Base-by-base conservation (phyloP, 2,329 filamentous ascomycete genomes). In the Pseudogymnoascus sp. region DNA sequence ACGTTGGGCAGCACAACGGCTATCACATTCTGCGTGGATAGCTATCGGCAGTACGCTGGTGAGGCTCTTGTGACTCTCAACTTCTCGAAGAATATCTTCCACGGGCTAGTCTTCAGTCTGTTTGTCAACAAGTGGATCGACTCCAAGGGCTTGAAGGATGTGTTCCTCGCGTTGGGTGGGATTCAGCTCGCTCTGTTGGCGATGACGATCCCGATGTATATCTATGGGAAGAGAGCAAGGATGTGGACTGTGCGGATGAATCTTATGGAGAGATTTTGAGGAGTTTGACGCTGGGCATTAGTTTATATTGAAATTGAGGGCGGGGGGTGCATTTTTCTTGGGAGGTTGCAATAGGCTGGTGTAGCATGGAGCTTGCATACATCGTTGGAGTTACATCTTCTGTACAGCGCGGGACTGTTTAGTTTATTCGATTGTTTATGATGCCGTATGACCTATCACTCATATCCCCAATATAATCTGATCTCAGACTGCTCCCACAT, bases 61-160 rank as follows among this genome's bases (percentile, higher is more conserved):
- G 93, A 97, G 74, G 92, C 93, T 2, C 80, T 97, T 35, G 94
- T 97, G 12, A 97, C 93, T 18, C 78, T 97, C 66, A 97, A 97
- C 70, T 94, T 97, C 70, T 86, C 85, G 75, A 97, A 97, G 79
- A 97, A 97, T 71, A 82, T 97, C 61, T 83, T 97, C 25, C 93
- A 97, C 68, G 93, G 93, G 0, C 78, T 97, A 60, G 81, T 96
- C 0, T 97, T 96, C 71, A 84, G 89, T 63, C 77, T 97, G 58
- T 97, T 97, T 72, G 89, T 96, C 67, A 90, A 90, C 3, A 78
- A 83, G 60, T 97, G 93, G 93, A 78, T 97, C 20, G 82, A 88
- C 33, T 72, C 75, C 1, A 86, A 91, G 62, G 92, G 93, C 0
- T 80, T 88, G 9, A 90, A 88, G 74, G 80, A 76, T 9, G 91